Evolutionary conservation across 108 stramenopile species (phyloP), one percentile per base, ranked within the genome.

Genomic region (Bacterosira constricta): DNA sequence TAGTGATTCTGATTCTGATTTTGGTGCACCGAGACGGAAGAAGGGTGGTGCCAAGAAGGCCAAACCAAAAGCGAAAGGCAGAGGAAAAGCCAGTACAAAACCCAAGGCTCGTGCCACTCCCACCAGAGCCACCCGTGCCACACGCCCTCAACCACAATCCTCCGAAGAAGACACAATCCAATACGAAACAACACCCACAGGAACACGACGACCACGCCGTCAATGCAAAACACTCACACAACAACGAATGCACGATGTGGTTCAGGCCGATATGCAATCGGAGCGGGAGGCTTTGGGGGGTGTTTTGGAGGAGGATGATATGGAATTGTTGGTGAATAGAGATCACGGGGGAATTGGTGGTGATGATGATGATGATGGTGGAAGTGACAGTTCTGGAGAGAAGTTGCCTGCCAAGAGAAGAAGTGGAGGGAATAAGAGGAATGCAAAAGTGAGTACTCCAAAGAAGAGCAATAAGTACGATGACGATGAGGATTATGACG

Each of bases 401-500:
- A n/a, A n/a, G n/a, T n/a, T n/a, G n/a, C n/a, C n/a, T n/a, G n/a
- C n/a, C n/a, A n/a, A n/a, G n/a, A n/a, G n/a, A n/a, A n/a, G n/a
- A n/a, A n/a, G n/a, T n/a, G n/a, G n/a, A n/a, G n/a, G n/a, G n/a
- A n/a, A n/a, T n/a, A 45, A 46, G 18, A 20, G 29, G 38, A 39
- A 8, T 18, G 37, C 1, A 2, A 17, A 10, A 13, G 21, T 2
- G 29, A 36, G 21, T 13, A 27, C 8, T 4, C 46, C 23, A 23
- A 69, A 47, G 44, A 55, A 63, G 36, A 29, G 21, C 32, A 20
- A 49, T 9, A 63, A 58, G 35, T 60, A 72, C 25, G 64, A 70
- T 29, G 71, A 71, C 11, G 75, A 69, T 42, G 66, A 83, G 32
- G 73, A 69, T 38, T 71, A 73, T 57, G 57, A 74, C 42, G 65